Conservation (phyloP, 2,329 filamentous ascomycete genomes). For the Phyllosticta citribraziliensis region DNA sequence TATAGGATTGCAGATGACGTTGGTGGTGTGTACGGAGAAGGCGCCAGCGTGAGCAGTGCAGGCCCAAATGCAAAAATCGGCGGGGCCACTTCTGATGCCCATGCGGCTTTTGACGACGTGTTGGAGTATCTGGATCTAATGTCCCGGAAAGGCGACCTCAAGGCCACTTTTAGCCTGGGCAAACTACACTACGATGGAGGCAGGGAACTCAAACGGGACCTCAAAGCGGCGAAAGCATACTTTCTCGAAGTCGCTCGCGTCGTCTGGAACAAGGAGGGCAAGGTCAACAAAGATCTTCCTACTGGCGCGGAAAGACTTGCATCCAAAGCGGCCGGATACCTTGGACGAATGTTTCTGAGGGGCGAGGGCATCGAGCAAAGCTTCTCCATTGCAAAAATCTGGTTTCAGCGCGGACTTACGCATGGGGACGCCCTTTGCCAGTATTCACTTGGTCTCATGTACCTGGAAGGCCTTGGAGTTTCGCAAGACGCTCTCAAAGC, state of each 20-base stretch:
- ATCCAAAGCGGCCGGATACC: conserved; percentile 73
- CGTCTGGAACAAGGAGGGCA: conserved; percentile 77
- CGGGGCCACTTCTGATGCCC: conserved; percentile 64
- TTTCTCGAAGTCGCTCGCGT: conserved; percentile 70
- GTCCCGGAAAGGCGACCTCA: conserved; percentile 80
- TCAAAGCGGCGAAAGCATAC: conserved; percentile 65
- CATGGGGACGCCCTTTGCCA: conserved; percentile 76
- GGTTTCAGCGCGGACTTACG: conserved; percentile 71
- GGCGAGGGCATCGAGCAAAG: conserved; percentile 77
- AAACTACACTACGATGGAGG: conserved; percentile 84
- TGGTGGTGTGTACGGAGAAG: conserved; percentile 90
- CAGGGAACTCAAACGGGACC: conserved; percentile 61
- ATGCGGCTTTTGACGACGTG: conserved; percentile 84
- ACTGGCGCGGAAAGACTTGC: conserved; percentile 67
- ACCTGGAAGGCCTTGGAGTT: conserved; percentile 67
- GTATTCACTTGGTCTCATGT: conserved; percentile 74
- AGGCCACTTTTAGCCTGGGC: conserved; percentile 76
- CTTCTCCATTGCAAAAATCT: conserved; percentile 63
- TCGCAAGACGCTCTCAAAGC: conserved; percentile 61
- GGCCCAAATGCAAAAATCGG: conserved; percentile 70
- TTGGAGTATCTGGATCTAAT: conserved; percentile 89
- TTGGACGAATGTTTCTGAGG: conserved; percentile 81
- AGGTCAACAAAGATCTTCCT: conserved; percentile 58
- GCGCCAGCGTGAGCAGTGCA: conserved; percentile 80
- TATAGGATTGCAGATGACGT: conserved; percentile 83